Conservation (phyloP, 352 stramenopile species). For the Phytophthora europaea region DNA sequence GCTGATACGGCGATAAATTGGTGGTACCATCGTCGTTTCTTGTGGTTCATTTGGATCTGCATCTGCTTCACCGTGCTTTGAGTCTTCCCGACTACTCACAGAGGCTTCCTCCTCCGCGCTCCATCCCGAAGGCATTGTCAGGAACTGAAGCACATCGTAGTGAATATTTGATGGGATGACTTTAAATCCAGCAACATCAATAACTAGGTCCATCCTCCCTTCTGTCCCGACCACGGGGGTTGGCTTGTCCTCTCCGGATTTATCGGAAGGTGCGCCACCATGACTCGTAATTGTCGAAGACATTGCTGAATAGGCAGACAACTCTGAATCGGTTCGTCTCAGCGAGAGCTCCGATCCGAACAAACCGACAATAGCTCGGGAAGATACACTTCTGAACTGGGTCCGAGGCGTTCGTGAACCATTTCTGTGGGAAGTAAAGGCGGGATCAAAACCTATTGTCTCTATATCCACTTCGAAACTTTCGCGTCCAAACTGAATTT, state of each 20-base stretch:
- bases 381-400: slow-evolving; percentile 55
- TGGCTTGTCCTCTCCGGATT: slow-evolving; percentile 25
- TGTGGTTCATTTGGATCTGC: slow-evolving; percentile 9
- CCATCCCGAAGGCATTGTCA: slow-evolving; percentile 47
- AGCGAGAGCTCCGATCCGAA: slow-evolving; percentile 50
- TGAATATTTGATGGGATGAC: slow-evolving; percentile 88
- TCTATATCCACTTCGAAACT: slow-evolving; percentile 53
- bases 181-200: slow-evolving; percentile 82
- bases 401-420: slow-evolving; percentile 34
- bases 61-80: slow-evolving; percentile 9
- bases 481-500: slow-evolving; percentile 65
- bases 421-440: slow-evolving; percentile 41
- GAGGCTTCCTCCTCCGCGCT: slow-evolving; percentile 35
- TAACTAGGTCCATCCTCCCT: slow-evolving; percentile 67
- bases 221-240: slow-evolving; percentile 35
- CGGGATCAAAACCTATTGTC: slow-evolving; percentile 52
- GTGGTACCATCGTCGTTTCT: slow-evolving; percentile 15
- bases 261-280: slow-evolving; percentile 19
- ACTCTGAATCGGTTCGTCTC: slow-evolving; percentile 44
- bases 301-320: slow-evolving; percentile 39
- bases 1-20: slow-evolving; percentile 56
- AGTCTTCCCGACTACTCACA: slow-evolving; percentile 30
- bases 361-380: slow-evolving; percentile 44
- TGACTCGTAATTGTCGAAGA: slow-evolving; percentile 39
- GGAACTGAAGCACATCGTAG: slow-evolving; percentile 79